These are phyloP conservation scores for Bruguiera gymnorhiza DNA, from an alignment of 345 rosid species.

Conservation along the genomic window DNA sequence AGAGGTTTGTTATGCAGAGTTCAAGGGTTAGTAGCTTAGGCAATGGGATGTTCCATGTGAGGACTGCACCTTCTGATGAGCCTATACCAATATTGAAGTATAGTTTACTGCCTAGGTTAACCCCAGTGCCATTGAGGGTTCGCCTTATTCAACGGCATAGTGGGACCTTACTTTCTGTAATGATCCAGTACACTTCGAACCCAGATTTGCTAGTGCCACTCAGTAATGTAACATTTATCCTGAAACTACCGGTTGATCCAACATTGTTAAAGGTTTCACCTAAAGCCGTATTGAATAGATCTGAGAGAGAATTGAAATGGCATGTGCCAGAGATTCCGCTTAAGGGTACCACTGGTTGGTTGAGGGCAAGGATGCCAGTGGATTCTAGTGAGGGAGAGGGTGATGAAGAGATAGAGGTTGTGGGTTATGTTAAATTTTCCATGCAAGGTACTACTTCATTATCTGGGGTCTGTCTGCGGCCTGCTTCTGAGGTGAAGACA, in stretches of 20 bases:
- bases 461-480: conserved; percentile 62
- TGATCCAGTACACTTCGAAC: conserved; percentile 90
- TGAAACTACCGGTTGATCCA: conserved; percentile 96
- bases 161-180: conserved; percentile 93
- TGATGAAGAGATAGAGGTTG: conserved; percentile 70
- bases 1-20: conserved; percentile 76
- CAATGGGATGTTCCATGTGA: conserved; percentile 83
- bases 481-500: conserved; percentile 74
- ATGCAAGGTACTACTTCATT: conserved; percentile 57
- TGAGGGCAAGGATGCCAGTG: conserved; percentile 89
- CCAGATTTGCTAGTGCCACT: conserved; percentile 74
- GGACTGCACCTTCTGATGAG: conserved; percentile 85
- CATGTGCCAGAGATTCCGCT: conserved; percentile 78
- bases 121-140: conserved; percentile 87
- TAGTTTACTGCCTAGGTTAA: conserved; percentile 76
- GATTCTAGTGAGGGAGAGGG: conserved; percentile 59
- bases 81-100: conserved; percentile 87
- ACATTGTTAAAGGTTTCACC: conserved; percentile 92
- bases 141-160: conserved; percentile 76
- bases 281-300: conserved; percentile 78
- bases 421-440: conserved; percentile 72
- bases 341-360: conserved; percentile 60
- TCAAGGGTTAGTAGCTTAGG: conserved; percentile 79
- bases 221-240: conserved; percentile 61
- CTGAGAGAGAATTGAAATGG: conserved; percentile 91